Conservation (phyloP, 768 basidiomycete species). For the Agaricus blazei region DNA sequence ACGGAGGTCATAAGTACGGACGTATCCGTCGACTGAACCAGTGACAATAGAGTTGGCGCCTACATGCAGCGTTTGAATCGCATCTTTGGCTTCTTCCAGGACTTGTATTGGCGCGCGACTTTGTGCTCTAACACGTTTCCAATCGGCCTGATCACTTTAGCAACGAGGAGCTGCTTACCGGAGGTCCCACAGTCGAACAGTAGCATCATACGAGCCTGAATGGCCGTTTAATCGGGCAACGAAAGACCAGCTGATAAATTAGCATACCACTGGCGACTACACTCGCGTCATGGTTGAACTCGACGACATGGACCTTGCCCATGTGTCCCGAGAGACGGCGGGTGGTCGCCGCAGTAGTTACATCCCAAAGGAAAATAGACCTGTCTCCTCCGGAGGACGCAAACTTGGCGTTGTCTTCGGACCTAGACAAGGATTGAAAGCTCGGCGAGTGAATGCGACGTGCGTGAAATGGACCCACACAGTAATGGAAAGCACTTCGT, state of each 20-base stretch:
- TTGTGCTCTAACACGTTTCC: conserved; percentile 47
- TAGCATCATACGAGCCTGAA: conserved; percentile 87
- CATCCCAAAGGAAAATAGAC: conserved; percentile 94
- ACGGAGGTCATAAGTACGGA: conserved; percentile 92
- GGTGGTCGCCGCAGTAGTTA: conserved; percentile 78
- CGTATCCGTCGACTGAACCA: conserved; percentile 88
- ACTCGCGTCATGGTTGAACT: conserved; percentile 83
- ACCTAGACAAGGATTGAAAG: conserved; percentile 33
- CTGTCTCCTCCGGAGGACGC: conserved; percentile 93
- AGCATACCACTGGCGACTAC: conserved; percentile 80
- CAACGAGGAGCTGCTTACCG: conserved; percentile 41
- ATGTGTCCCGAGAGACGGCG: conserved; percentile 85
- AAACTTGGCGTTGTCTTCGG: conserved; percentile 92
- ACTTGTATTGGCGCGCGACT: conserved; percentile 85
- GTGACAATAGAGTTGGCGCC: conserved; percentile 62
- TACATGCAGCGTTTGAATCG: conserved; percentile 75
- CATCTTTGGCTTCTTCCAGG: conserved; percentile 84
- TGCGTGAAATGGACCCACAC: conserved; percentile 52
- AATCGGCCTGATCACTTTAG: not conserved
- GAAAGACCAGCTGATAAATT: conserved; percentile 8
- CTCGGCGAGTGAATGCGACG: not conserved
- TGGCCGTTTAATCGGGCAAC: not conserved
- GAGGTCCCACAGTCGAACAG: conserved; percentile 89
- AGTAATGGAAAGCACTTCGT: conserved; percentile 87
- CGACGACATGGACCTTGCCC: conserved; percentile 86